These are phyloP conservation scores for Diaporthe sp. DNA, from an alignment of 2,329 filamentous ascomycete genomes.

Conservation along the genomic window DNA sequence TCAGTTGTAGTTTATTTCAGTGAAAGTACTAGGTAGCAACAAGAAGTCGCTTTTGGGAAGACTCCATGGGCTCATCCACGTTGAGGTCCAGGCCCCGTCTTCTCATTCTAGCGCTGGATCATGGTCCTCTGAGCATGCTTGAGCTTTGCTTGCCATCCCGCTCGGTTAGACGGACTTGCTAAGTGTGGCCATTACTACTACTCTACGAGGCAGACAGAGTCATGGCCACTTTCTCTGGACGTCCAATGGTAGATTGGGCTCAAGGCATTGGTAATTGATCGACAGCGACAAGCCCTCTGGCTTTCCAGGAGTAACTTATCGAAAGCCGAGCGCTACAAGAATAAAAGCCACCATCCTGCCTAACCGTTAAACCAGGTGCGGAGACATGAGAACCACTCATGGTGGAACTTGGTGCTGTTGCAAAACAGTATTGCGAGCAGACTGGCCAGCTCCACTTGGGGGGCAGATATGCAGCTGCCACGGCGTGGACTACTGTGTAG, in stretches of 20 bases:
- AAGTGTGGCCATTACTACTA: background rate
- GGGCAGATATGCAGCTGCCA: background rate
- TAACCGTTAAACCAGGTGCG: background rate
- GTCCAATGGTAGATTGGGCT: background rate
- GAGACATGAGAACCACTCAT: background rate
- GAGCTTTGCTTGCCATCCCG: conserved; percentile 1
- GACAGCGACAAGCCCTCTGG: background rate
- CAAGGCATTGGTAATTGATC: background rate
- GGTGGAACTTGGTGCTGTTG: background rate
- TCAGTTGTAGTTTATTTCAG: background rate
- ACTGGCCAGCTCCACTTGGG: background rate
- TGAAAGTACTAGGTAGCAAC: background rate
- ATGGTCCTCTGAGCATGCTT: background rate
- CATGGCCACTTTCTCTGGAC: background rate
- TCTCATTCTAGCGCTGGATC: background rate
- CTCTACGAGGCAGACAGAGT: background rate
- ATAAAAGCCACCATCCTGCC: background rate
- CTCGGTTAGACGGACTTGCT: background rate
- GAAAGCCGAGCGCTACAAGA: background rate
- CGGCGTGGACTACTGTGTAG: background rate
- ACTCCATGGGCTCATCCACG: background rate
- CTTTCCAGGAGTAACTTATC: background rate
- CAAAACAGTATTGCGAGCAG: background rate
- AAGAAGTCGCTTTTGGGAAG: background rate
- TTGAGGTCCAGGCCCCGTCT: background rate